phyloP scores from a whole-genome alignment of 2,329 filamentous ascomycete genomes.

The Talaromyces sp. region DNA sequence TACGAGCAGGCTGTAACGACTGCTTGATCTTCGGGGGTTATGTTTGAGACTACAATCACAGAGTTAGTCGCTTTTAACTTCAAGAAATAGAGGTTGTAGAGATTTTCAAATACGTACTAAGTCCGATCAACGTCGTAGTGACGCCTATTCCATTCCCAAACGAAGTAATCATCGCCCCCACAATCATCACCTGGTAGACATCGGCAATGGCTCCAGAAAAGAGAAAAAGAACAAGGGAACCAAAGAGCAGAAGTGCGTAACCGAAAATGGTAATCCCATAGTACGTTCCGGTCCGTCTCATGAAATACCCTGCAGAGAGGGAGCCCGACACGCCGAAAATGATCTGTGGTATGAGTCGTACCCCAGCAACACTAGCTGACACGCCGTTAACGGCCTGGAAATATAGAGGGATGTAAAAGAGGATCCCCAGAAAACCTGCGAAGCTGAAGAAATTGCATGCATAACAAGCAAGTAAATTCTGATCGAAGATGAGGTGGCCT shows the following conservation, averaged over 20 bases:
- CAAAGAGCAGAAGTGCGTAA: conserved; percentile 51
- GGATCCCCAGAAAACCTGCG: conserved; percentile 52
- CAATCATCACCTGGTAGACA: conserved; percentile 49
- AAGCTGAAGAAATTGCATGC: conserved; percentile 68
- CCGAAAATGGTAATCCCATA: conserved; percentile 61
- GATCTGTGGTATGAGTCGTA: conserved; percentile 63
- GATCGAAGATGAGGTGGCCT: conserved; percentile 65
- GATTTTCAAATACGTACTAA: conserved; percentile 42
- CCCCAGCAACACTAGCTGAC: conserved; percentile 58
- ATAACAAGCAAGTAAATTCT: conserved; percentile 62
- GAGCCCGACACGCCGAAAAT: conserved; percentile 59
- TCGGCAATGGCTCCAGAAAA: conserved; percentile 51
- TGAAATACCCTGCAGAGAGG: conserved; percentile 59
- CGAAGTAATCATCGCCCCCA: conserved; percentile 52
- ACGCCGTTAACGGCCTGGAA: conserved; percentile 67
- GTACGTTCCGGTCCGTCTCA: conserved; percentile 66
- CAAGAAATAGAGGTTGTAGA: neutral
- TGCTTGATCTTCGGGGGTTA: conserved; percentile 61
- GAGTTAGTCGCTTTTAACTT: neutral
- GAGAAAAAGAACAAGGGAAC: conserved; percentile 53
- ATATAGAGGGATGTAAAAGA: conserved; percentile 74
- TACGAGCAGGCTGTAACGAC: conserved; percentile 75
- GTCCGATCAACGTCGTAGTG: conserved; percentile 65
- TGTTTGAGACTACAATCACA: conserved; percentile 55
- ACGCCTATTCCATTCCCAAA: conserved; percentile 58